Evolutionary conservation across 805 yeast genomes (phyloP), one percentile per base, ranked within the genome.

Genomic region (Starmerella potacharoeniae): DNA sequence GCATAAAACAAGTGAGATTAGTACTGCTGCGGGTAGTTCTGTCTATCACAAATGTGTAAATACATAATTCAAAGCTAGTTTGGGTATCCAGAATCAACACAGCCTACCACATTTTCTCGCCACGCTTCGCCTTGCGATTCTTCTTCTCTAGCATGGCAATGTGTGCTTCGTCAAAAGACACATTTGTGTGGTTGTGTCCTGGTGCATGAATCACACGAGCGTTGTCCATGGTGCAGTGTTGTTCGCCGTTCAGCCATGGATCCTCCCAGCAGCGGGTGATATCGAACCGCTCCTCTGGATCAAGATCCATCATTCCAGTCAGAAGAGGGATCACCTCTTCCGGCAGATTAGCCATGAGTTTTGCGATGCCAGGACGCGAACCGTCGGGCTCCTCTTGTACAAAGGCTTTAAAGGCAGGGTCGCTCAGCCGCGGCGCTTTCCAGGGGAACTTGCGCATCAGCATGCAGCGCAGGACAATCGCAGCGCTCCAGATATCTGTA

Each of bases 101-200:
- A 22, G 3, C 22, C 55, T 61, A 69, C 73, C 73, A 69, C 69
- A 69, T 64, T 51, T 64, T 69, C 54, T 71, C 75, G 66, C 78
- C 73, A 66, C 77, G 79, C 72, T 86, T 90, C 43, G 69, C 69
- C 66, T 68, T 69, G 53, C 67, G 66, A 62, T 69, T 69, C 66
- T 82, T 86, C 74, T 82, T 86, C 66, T 90, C 97, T 61, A 90
- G 77, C 56, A 90, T 84, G 10, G 97, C 96, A 71, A 90, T 90
- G 68, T 90, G 97, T 0, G 97, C 97, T 63, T 87, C 95, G 57
- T 87, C 82, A 67, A 86, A 95, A 62, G 89, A 96, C 51, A 90
- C 97, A 60, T 79, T 80, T 1, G 96, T 87, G 67, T 90, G 97
- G 36, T 76, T 76, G 66, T 90, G 97, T 64, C 81, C 82, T 7